Base-by-base conservation (phyloP, 2,329 filamentous ascomycete genomes). In the Boeremia lycopersici region DNA sequence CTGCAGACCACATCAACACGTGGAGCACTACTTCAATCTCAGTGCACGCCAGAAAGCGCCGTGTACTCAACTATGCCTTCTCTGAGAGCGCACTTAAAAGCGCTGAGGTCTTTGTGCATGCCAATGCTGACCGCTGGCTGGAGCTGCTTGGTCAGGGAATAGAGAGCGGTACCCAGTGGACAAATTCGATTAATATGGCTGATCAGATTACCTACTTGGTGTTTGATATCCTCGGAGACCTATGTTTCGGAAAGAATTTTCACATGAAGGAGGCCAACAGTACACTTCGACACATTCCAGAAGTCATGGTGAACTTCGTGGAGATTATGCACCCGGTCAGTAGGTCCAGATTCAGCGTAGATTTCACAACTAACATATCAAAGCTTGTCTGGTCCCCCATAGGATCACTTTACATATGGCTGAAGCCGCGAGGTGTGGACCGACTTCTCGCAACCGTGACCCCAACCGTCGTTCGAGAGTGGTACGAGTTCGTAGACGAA, bases 11-110 rank as follows among this genome's bases (percentile, higher is more conserved):
- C 36, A 61, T 68, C 54, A 77, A 71, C 48, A 77, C 74, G 0
- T 71, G 74, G 53, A 70, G 58, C 36, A 50, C 66, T 1, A 70
- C 65, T 2, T 52, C 48, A 6, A 23, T 57, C 6, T 39, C 54
- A 15, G 38, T 36, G 2, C 77, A 80, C 57, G 67, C 73, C 6
- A 68, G 76, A 6, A 72, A 72, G 50, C 68, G 78, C 19, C 70
- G 75, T 26, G 62, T 76, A 2, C 56, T 79, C 23, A 74, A 76
- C 15, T 69, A 77, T 51, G 74, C 75, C 1, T 79, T 79, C 57
- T 75, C 74, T 2, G 71, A 78, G 36, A 69, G 69, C 47, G 74
- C 75, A 0, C 46, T 79, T 29, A 62, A 73, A 34, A 68, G 63
- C 13, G 68, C 78, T 30, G 79, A 80, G 60, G 65, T 67, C 23